phyloP scores from a whole-genome alignment of 163 green algal genomes.

The Picocystis sp. region DNA sequence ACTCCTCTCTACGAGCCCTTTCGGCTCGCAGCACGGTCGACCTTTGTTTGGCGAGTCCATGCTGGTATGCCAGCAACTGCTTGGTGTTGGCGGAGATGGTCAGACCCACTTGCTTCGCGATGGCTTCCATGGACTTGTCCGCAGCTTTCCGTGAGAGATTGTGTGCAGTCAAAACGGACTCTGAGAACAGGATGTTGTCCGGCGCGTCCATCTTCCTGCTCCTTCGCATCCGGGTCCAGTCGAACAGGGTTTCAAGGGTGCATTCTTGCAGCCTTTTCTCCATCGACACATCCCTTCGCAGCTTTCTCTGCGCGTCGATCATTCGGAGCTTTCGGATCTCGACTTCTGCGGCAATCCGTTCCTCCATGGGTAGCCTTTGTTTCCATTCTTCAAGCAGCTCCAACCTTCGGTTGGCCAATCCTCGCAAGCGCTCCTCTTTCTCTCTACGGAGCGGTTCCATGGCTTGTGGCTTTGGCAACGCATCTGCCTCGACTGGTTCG shows the following conservation, averaged over 20 bases:
- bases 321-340: not conserved
- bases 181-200: too few species aligned
- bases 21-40: not conserved
- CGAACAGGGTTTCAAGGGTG: not conserved
- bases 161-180: not conserved
- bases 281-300: not conserved
- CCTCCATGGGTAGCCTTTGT: too few species aligned
- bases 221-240: constrained; percentile 3
- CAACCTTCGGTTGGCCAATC: too few species aligned
- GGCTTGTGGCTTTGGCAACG: too few species aligned
- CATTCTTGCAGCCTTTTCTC: constrained; percentile 4
- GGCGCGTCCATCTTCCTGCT: not conserved
- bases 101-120: not conserved
- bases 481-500: too few species aligned
- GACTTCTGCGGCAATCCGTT: too few species aligned
- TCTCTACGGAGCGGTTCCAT: too few species aligned
- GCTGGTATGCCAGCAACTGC: not conserved
- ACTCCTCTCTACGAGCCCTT: constrained; percentile 1
- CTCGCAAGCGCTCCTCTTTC: too few species aligned
- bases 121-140: constrained; percentile 1
- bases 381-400: too few species aligned
- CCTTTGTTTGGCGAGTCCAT: constrained; percentile 3
- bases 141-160: not conserved
- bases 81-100: not conserved
- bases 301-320: constrained; percentile 4